Conservation (phyloP, 495 filamentous ascomycete species). For the Neurospora sp. region DNA sequence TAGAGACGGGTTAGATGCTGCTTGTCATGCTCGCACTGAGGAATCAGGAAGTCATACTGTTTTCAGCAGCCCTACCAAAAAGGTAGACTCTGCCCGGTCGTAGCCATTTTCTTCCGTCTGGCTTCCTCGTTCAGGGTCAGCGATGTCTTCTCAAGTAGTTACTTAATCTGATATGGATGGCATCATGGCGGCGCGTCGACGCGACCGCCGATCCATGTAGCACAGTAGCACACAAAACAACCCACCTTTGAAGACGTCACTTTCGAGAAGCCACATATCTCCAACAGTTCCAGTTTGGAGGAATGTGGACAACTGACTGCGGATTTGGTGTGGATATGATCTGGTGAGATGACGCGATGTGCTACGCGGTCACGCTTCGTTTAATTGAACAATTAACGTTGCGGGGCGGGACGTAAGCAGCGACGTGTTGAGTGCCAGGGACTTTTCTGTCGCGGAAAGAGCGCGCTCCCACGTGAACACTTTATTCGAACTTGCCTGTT, state of each 20-base stretch:
- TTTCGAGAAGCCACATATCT: slow-evolving; percentile 52
- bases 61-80: slow-evolving; percentile 53
- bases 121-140: neutral
- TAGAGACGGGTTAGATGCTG: slow-evolving; percentile 13
- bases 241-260: slow-evolving; percentile 41
- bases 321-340: neutral
- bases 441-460: slow-evolving; percentile 7
- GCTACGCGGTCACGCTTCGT: neutral
- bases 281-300: neutral
- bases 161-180: neutral
- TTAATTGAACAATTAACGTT: neutral
- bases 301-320: neutral
- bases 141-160: neutral
- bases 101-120: slow-evolving; percentile 65
- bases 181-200: neutral
- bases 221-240: neutral
- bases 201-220: neutral
- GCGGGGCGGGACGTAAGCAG: neutral
- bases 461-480: slow-evolving; percentile 12
- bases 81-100: slow-evolving; percentile 73
- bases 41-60: slow-evolving; percentile 28
- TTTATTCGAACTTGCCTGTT: neutral
- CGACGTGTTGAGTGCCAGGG: slow-evolving; percentile 3
- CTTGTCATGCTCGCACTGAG: neutral
- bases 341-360: neutral